These are phyloP conservation scores for Diaporthe sp. DNA, from an alignment of 2,329 filamentous ascomycete genomes.

Conservation along the genomic window DNA sequence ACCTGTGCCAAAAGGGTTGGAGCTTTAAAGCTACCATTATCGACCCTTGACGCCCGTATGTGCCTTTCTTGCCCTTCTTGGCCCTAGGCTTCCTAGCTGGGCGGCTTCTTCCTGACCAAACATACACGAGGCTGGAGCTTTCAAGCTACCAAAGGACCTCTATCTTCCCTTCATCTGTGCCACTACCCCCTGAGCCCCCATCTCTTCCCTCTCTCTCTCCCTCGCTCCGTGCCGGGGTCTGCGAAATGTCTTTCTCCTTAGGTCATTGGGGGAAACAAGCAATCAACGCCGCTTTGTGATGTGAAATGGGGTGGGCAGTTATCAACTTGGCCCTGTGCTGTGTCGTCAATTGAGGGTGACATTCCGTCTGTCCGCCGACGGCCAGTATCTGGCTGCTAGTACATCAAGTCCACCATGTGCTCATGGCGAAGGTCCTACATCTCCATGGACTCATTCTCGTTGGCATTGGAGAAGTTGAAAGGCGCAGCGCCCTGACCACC, in stretches of 20 bases:
- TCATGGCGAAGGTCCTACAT: constrained; percentile 60
- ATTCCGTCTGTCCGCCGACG: constrained; percentile 21
- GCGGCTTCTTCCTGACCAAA: constrained; percentile 38
- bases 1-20: constrained; percentile 52
- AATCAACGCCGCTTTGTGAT: constrained; percentile 49
- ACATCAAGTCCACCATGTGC: constrained; percentile 17
- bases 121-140: constrained; percentile 69
- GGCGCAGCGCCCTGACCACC: constrained; percentile 66
- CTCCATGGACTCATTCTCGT: constrained; percentile 74
- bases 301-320: constrained; percentile 45
- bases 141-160: constrained; percentile 73
- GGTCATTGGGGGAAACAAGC: constrained; percentile 42
- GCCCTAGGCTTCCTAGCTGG: constrained; percentile 42
- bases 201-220: constrained; percentile 43
- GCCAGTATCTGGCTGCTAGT: constrained; percentile 14
- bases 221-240: constrained; percentile 38
- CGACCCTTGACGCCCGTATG: constrained; percentile 51
- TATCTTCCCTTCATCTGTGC: constrained; percentile 19
- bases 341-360: constrained; percentile 43
- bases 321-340: constrained; percentile 45
- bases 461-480: constrained; percentile 94
- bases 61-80: constrained; percentile 43
- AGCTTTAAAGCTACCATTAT: constrained; percentile 64
- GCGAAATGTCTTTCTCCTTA: constrained; percentile 34
- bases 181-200: neutral